Base-by-base conservation (phyloP, 192 early-diverging fungal genomes). In the Coemansia asiatica region DNA sequence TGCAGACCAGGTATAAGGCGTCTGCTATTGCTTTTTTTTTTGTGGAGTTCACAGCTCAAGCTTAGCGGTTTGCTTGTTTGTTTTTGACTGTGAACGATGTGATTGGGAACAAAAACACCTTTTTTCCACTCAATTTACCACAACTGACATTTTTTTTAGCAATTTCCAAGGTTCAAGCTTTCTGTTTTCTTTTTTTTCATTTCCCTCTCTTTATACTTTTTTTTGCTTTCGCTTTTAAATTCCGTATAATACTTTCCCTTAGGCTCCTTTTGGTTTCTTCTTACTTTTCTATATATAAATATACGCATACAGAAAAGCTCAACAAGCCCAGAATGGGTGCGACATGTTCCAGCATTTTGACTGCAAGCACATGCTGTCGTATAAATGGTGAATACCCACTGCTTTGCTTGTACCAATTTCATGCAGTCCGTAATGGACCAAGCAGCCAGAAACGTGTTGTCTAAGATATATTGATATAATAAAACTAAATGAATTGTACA, bases 271-370 rank as follows among this genome's bases (percentile, higher is more conserved):
- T 12, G 10, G 40, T 13, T 44, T 12, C 15, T 12, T 44, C 40
- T 44, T 16, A 13, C 10, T 16, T 13, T 12, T 16, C 15, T 16
- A 44, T 44, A 44, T 16, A 44, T 13, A n/a, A n/a, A n/a, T n/a
- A n/a, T n/a, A n/a, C n/a, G n/a, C n/a, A n/a, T n/a, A 12, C 40
- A 16, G 8, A 16, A 44, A 9, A 44, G 15, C 40, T 16, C 15
- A 44, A 44, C 15, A n/a, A 44, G 40, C 40, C 40, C 40, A 55
- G 59, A 67, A 72, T 77, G 69, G 75, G 69, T 16, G 63, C 69
- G 10, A 62, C 74, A 53, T 76, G 74, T 60, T 76, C 74, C 19
- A 76, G 68, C 68, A 66, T 76, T 55, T 36, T 62, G 54, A 49
- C 54, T 16, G 4, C 50, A 44, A 57, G 54, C 31, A 21, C 58